These are phyloP conservation scores for Geotrichum fermentans DNA, from an alignment of 1,139 yeast species.

Conservation along the genomic window DNA sequence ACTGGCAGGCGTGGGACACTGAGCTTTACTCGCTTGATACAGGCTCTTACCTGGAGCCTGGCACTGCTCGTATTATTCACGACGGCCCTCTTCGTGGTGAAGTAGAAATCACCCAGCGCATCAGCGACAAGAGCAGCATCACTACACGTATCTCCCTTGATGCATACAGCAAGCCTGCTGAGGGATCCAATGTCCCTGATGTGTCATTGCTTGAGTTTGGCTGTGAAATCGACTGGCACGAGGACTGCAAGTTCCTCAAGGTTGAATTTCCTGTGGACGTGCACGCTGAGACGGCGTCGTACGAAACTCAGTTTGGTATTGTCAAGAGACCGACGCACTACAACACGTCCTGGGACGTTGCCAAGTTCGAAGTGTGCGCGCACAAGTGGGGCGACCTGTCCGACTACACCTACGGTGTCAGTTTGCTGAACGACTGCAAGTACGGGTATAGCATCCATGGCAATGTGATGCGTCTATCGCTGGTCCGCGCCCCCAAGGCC, in stretches of 20 bases:
- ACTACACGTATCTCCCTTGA: constrained; percentile 68
- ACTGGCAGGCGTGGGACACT: constrained; percentile 97
- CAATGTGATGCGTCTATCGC: constrained; percentile 73
- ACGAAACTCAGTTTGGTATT: constrained; percentile 90
- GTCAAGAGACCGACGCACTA: constrained; percentile 90
- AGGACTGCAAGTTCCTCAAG: constrained; percentile 79
- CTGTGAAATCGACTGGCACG: constrained; percentile 79
- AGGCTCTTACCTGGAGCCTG: constrained; percentile 48
- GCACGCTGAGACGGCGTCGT: constrained; percentile 67
- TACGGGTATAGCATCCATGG: constrained; percentile 93
- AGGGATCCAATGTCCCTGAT: constrained; percentile 29
- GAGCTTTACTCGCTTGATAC: constrained; percentile 79
- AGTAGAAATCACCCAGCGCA: constrained; percentile 51
- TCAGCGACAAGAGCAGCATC: constrained; percentile 55
- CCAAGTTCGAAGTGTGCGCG: constrained; percentile 92
- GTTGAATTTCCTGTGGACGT: constrained; percentile 92
- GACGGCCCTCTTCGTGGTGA: constrained; percentile 59
- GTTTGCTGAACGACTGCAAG: constrained; percentile 76
- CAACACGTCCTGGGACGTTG: constrained; percentile 93
- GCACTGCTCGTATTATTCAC: constrained; percentile 46
- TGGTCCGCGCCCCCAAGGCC: constrained; percentile 79
- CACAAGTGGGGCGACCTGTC: constrained; percentile 92
- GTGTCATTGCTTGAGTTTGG: constrained; percentile 49
- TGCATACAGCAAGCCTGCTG: constrained; percentile 43
- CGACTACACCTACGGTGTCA: constrained; percentile 82